A percentile compares a stretch with the other conserved stretches of the same genome.
These are phyloP conservation scores for Dryas alaskensis DNA, from an alignment of 306 rosid species.

Conservation along the genomic window DNA sequence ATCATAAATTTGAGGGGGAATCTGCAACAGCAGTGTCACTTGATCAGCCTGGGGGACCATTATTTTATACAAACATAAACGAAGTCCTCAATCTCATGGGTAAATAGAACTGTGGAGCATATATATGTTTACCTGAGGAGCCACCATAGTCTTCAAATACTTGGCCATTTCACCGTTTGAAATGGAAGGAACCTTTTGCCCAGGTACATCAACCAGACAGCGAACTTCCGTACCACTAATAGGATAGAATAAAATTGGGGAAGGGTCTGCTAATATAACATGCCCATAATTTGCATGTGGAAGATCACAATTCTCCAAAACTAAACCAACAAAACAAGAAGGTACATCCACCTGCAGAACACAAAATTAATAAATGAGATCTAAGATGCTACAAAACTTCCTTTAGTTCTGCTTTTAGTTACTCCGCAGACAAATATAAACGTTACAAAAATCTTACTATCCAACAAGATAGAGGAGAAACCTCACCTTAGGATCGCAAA, in stretches of 20 bases:
- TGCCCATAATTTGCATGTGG: conserved; percentile 89
- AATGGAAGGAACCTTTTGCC: conserved; percentile 89
- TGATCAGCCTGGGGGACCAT: conserved; percentile 20
- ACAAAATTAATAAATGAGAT: conserved; percentile 18
- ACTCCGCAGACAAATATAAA: conserved; percentile 12
- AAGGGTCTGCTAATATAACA: conserved; percentile 86
- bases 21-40: conserved; percentile 40
- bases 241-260: conserved; percentile 87
- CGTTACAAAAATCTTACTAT: conserved; percentile 4
- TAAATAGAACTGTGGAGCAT: background rate
- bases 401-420: background rate
- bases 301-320: conserved; percentile 86
- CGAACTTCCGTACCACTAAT: conserved; percentile 91
- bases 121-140: conserved; percentile 67
- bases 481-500: conserved; percentile 76
- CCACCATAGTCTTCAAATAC: conserved; percentile 76
- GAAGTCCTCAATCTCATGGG: background rate
- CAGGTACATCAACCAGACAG: conserved; percentile 94
- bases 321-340: conserved; percentile 84
- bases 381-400: background rate
- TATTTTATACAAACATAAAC: background rate
- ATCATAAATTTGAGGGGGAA: conserved; percentile 67
- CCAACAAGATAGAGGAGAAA: background rate
- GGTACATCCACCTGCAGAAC: conserved; percentile 81
- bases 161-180: conserved; percentile 87